phyloP scores from a whole-genome alignment of 192 early-diverging fungal species.

The Coemansia sp. region DNA sequence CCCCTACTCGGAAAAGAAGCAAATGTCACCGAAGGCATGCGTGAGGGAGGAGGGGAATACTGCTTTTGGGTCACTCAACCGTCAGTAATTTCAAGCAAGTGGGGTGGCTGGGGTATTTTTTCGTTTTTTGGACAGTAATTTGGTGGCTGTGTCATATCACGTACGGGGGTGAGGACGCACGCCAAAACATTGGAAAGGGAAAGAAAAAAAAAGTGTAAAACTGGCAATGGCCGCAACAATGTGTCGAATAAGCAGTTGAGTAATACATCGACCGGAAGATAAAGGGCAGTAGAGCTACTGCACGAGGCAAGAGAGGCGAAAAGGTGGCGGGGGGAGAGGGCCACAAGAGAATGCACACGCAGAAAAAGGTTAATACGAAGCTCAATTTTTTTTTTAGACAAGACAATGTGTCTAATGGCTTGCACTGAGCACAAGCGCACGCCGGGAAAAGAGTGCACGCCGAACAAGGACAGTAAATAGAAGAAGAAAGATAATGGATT shows the following conservation, averaged over 20 bases:
- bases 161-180: not conserved
- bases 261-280: constrained; percentile 2
- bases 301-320: constrained; percentile 11
- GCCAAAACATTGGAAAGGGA: not conserved
- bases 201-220: not conserved
- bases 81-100: constrained; percentile 7
- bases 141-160: constrained; percentile 7
- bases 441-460: constrained; percentile 10
- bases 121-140: not conserved
- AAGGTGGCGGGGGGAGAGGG: constrained; percentile 1
- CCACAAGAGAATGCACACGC: constrained; percentile 10
- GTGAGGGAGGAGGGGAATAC: not conserved
- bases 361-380: constrained; percentile 10
- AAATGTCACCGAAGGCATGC: not conserved
- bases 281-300: constrained; percentile 8
- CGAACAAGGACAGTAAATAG: constrained; percentile 6
- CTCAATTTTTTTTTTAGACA: not conserved
- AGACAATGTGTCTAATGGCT: constrained; percentile 8
- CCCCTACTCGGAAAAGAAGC: not conserved
- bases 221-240: not conserved
- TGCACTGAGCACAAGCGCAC: not conserved
- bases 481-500: not conserved
- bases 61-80: not conserved
- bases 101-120: not conserved
- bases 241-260: constrained; percentile 15